Percentiles rank a stretch among this genome's conserved stretches.
phyloP scores from a whole-genome alignment of 805 yeast species.

The Candida silvatica region DNA sequence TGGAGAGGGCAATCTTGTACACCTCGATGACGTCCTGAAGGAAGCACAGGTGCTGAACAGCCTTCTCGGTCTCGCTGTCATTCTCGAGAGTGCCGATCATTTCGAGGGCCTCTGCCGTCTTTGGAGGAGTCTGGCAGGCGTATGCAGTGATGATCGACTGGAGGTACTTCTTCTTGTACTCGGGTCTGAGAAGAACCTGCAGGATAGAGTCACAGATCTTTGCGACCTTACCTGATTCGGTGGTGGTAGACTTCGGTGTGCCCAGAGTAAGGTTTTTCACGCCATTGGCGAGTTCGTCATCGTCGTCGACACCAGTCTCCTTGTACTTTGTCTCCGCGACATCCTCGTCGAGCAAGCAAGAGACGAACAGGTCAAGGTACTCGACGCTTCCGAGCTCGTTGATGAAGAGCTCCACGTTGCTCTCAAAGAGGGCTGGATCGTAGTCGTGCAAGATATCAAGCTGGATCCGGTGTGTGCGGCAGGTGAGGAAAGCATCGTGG shows the following conservation, averaged over 20 bases:
- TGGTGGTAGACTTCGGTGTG: constrained; percentile 1
- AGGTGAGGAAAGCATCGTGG: constrained; percentile 66
- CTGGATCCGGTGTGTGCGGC: constrained; percentile 88
- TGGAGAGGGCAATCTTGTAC: constrained; percentile 70
- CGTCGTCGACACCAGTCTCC: constrained; percentile 41
- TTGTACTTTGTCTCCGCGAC: constrained; percentile 74
- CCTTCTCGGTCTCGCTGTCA: constrained; percentile 41
- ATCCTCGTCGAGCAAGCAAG: constrained; percentile 80
- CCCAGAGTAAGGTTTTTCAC: constrained; percentile 2
- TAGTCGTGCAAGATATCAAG: constrained; percentile 86
- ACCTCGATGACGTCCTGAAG: constrained; percentile 80
- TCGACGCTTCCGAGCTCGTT: constrained; percentile 64
- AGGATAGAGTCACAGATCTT: constrained; percentile 67
- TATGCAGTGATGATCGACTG: constrained; percentile 84
- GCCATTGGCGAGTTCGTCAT: constrained; percentile 2
- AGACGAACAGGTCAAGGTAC: constrained; percentile 77
- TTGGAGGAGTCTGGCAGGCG: constrained; percentile 88
- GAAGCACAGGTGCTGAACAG: constrained; percentile 81
- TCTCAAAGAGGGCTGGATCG: constrained; percentile 59
- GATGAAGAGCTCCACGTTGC: constrained; percentile 58
- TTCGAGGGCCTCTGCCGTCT: constrained; percentile 62
- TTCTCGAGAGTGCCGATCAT: constrained; percentile 47
- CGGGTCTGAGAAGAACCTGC: constrained; percentile 41
- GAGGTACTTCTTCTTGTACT: constrained; percentile 47
- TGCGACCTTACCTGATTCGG: constrained; percentile 46